These are phyloP conservation scores for Trichoderma asperelloides DNA, from an alignment of 495 filamentous ascomycete species.

Conservation along the genomic window DNA sequence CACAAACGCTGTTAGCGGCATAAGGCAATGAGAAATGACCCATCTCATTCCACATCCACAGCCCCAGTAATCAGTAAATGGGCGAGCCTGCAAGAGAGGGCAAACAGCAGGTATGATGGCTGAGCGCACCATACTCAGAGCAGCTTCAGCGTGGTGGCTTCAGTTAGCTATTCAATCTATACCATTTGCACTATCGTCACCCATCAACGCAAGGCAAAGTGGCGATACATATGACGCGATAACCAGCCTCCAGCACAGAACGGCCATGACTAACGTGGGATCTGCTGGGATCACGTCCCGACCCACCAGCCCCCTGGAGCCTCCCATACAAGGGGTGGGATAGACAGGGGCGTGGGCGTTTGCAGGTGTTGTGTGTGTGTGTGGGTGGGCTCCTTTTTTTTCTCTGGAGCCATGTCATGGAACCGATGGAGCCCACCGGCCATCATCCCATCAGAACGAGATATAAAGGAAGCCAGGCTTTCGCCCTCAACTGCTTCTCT, in stretches of 20 bases:
- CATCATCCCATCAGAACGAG: neutral
- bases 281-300: neutral
- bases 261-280: conserved; percentile 1
- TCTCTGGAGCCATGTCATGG: neutral
- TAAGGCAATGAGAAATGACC: neutral
- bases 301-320: neutral
- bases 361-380: neutral
- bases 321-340: conserved; percentile 1
- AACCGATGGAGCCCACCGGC: neutral
- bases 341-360: conserved; percentile 5
- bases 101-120: neutral
- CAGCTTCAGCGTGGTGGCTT: neutral
- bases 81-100: neutral
- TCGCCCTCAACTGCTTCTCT: neutral
- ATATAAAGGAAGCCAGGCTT: neutral
- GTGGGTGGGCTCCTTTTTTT: conserved; percentile 5
- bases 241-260: conserved; percentile 3
- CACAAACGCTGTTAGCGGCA: neutral
- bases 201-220: neutral
- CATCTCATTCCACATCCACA: neutral
- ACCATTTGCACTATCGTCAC: no score
- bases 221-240: conserved; percentile 5
- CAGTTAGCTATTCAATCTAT: no score
- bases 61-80: neutral
- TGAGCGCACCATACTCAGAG: neutral